Evolutionary conservation across 441 rosid genomes (phyloP), one percentile per base, ranked within the genome.

Genomic region (Populus hybrid): DNA sequence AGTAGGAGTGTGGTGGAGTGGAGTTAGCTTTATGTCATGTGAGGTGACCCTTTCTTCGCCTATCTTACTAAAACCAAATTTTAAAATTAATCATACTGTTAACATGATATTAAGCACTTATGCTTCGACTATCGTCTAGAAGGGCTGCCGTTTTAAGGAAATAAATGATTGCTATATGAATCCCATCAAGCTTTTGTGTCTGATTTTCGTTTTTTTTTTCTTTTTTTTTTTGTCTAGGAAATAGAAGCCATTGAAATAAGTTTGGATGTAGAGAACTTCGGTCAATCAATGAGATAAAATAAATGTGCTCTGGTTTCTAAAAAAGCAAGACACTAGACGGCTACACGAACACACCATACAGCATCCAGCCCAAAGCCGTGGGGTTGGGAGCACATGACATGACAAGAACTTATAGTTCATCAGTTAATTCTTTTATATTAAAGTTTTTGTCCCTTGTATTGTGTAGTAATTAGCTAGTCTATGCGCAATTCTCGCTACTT

Each of bases 1-100:
- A 53, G 32, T 71, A 78, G 64, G 72, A 46, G 78, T 77, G 80
- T 67, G 36, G 71, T 84, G 85, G 78, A 83, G 89, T 90, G 91
- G 91, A 88, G 88, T 89, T 90, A 80, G 89, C 96, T 89, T 89
- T 90, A 87, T 86, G 92, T 86, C 92, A 91, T 89, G 91, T 90
- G 92, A 87, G 83, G 82, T 86, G 89, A 81, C 87, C 78, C 70
- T 76, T 42, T 80, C 70, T 66, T 69, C 77, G 16, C 64, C 75
- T 53, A 20, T 75, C 66, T 67, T 59, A 3, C 61, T 4, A 23
- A 65, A 65, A 1, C 68, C 34, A 23, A 70, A 77, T 67, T 50
- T 40, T 68, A 70, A 69, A 63, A 11, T 6, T 32, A 77, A 74
- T 69, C 59, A 40, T 73, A 20, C 34, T 74, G 71, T 78, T 64